Evolutionary conservation across 2,329 filamentous ascomycete genomes (phyloP).

Genomic region (Aureobasidium mangrovei): DNA sequence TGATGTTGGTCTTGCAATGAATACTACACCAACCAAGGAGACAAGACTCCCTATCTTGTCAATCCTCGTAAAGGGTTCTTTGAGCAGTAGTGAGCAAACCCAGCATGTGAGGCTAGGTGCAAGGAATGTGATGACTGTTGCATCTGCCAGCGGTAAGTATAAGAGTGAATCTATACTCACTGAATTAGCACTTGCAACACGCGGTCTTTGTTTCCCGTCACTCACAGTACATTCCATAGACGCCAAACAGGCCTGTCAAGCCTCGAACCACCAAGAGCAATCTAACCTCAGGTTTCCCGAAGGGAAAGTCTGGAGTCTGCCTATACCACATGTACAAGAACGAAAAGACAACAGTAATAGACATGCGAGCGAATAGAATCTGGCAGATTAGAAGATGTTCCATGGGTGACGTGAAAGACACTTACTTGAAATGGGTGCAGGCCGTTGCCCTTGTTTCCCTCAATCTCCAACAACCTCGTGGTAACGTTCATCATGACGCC

Average conservation of each 20-base stretch:
- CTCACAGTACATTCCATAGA: constrained; percentile 65
- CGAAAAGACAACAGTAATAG: constrained; percentile 59
- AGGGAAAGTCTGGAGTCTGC: constrained; percentile 58
- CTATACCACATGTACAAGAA: constrained; percentile 65
- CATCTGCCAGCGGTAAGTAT: constrained; percentile 77
- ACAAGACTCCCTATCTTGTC: constrained; percentile 70
- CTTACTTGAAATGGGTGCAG: constrained; percentile 69
- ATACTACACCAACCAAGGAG: constrained; percentile 68
- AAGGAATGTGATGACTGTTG: constrained; percentile 82
- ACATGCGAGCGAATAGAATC: constrained; percentile 73
- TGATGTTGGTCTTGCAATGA: constrained; percentile 66
- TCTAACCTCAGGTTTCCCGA: constrained; percentile 59
- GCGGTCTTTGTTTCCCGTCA: constrained; percentile 5
- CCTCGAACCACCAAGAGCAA: constrained; percentile 60
- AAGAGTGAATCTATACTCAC: constrained; percentile 48
- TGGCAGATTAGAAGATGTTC: constrained; percentile 21
- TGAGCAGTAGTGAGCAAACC: constrained; percentile 64
- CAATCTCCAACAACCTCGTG: constrained; percentile 63
- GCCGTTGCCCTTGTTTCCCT: constrained; percentile 55
- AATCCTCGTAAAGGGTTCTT: constrained; percentile 67
- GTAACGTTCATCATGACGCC: constrained; percentile 78
- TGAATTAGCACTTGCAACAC: not conserved
- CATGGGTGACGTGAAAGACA: not conserved
- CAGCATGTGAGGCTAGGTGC: constrained; percentile 71
- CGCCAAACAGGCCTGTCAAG: constrained; percentile 62